Percentiles rank a stretch among this genome's conserved stretches.
Conservation (phyloP, 2,329 filamentous ascomycete species). For the Pezicula carpinea region DNA sequence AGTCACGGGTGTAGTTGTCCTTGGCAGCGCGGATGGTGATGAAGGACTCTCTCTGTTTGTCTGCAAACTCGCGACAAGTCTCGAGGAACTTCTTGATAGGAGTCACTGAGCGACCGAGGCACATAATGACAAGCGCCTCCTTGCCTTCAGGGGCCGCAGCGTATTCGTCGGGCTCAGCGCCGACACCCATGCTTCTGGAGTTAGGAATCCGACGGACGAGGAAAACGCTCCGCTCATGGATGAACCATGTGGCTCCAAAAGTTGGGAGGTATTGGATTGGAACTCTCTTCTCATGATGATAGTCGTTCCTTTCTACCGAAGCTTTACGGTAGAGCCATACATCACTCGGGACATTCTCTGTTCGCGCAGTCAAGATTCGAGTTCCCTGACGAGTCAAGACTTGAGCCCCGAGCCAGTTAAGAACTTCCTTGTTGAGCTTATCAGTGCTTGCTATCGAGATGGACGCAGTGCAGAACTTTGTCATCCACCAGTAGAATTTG, state of each 20-base stretch:
- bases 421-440: slow-evolving; percentile 39
- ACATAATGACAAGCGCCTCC: slow-evolving; percentile 41
- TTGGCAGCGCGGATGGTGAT: slow-evolving; percentile 40
- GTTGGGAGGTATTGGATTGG: slow-evolving; percentile 41
- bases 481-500: slow-evolving; percentile 36
- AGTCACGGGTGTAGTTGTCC: slow-evolving; percentile 39
- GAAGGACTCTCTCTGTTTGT: slow-evolving; percentile 43
- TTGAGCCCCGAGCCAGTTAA: slow-evolving; percentile 40
- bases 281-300: slow-evolving; percentile 21
- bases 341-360: slow-evolving; percentile 30
- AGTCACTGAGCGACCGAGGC: slow-evolving; percentile 44
- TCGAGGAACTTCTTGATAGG: slow-evolving; percentile 43
- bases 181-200: slow-evolving; percentile 28
- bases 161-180: slow-evolving; percentile 33
- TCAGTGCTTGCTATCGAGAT: slow-evolving; percentile 40
- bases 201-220: slow-evolving; percentile 38
- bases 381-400: slow-evolving; percentile 30
- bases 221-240: slow-evolving; percentile 42
- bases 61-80: slow-evolving; percentile 42
- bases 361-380: slow-evolving; percentile 40
- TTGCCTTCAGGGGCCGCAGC: slow-evolving; percentile 42
- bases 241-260: slow-evolving; percentile 43
- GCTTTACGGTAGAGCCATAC: slow-evolving; percentile 37
- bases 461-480: slow-evolving; percentile 39
- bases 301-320: slow-evolving; percentile 27